A percentile compares a stretch with the other conserved stretches of the same genome.
These are phyloP conservation scores for Trichoderma atrobrunneum DNA, from an alignment of 2,329 filamentous ascomycete species.

Conservation along the genomic window DNA sequence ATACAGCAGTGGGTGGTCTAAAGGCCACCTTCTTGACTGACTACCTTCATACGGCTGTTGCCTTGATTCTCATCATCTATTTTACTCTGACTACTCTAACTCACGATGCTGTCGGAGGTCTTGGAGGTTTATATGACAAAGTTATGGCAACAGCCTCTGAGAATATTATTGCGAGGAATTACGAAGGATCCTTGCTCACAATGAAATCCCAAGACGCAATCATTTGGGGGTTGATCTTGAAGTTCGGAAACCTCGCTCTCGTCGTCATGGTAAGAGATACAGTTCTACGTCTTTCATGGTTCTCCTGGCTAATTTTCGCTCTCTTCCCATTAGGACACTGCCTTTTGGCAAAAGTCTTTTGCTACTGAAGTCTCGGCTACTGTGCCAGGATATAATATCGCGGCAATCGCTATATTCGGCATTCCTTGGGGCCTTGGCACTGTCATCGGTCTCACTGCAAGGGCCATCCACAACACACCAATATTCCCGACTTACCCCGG, in stretches of 20 bases:
- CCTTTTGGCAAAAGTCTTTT: slow-evolving; percentile 18
- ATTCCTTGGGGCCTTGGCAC: slow-evolving; percentile 18
- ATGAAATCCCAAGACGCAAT: slow-evolving; percentile 13
- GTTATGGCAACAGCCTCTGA: slow-evolving; percentile 5
- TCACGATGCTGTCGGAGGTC: slow-evolving; percentile 7
- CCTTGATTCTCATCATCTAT: slow-evolving; percentile 16
- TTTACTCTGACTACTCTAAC: slow-evolving; percentile 4
- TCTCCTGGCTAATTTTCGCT: background rate
- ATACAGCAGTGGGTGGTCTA: slow-evolving; percentile 11
- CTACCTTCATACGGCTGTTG: slow-evolving; percentile 11
- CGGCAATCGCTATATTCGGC: slow-evolving; percentile 13
- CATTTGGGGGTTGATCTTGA: slow-evolving; percentile 10
- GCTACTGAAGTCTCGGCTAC: slow-evolving; percentile 15
- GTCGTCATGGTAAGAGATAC: slow-evolving; percentile 10
- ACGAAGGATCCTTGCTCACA: slow-evolving; percentile 14
- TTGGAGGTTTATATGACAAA: slow-evolving; percentile 15
- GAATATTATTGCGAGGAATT: slow-evolving; percentile 10
- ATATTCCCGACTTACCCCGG: slow-evolving; percentile 17
- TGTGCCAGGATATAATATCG: slow-evolving; percentile 14
- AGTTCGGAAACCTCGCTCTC: slow-evolving; percentile 15
- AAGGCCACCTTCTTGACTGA: slow-evolving; percentile 17
- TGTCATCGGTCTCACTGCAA: slow-evolving; percentile 13
- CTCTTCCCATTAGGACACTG: background rate
- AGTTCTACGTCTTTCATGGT: background rate
- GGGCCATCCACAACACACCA: slow-evolving; percentile 15